phyloP scores from a whole-genome alignment of 1,284 basidiomycete species.

The Leccinum laetum region DNA sequence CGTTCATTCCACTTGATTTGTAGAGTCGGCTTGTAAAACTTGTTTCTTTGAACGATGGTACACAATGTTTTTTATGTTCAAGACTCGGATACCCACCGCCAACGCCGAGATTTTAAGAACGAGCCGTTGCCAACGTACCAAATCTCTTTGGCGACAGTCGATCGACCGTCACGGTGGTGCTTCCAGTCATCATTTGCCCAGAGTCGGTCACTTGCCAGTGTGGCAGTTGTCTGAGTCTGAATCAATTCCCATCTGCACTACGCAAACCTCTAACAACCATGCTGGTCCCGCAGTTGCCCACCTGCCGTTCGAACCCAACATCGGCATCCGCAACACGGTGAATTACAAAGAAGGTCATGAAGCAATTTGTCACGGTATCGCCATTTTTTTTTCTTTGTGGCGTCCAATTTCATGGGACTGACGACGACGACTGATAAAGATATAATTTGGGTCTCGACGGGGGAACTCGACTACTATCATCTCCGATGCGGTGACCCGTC shows the following conservation, averaged over 20 bases:
- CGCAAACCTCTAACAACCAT: slow-evolving; percentile 52
- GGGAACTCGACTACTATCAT: slow-evolving; percentile 43
- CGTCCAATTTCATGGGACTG: slow-evolving; percentile 16
- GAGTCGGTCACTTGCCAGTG: slow-evolving; percentile 38
- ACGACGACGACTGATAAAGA: slow-evolving; percentile 41
- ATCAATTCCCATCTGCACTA: slow-evolving; percentile 83
- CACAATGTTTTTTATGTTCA: slow-evolving; percentile 28
- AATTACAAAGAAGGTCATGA: slow-evolving; percentile 98
- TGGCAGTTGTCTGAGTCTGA: slow-evolving; percentile 87
- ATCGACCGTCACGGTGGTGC: slow-evolving; percentile 48
- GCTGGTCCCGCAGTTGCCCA: slow-evolving; percentile 85
- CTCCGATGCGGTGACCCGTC: no score
- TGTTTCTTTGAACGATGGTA: slow-evolving; percentile 21
- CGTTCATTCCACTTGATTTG: slow-evolving; percentile 52
- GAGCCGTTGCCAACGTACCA: no score
- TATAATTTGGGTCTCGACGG: slow-evolving; percentile 96
- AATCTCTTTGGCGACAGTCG: no score
- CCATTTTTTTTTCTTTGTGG: slow-evolving; percentile 15
- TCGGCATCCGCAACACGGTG: slow-evolving; percentile 97
- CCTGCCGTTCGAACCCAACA: slow-evolving; percentile 93
- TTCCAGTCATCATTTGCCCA: no score
- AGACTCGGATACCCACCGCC: slow-evolving; percentile 38
- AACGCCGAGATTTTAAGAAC: neutral
- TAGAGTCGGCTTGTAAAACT: slow-evolving; percentile 52
- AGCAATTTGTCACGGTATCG: slow-evolving; percentile 74